Base-by-base conservation (phyloP, 345 rosid genomes). In the Hibiscus syriacus region DNA sequence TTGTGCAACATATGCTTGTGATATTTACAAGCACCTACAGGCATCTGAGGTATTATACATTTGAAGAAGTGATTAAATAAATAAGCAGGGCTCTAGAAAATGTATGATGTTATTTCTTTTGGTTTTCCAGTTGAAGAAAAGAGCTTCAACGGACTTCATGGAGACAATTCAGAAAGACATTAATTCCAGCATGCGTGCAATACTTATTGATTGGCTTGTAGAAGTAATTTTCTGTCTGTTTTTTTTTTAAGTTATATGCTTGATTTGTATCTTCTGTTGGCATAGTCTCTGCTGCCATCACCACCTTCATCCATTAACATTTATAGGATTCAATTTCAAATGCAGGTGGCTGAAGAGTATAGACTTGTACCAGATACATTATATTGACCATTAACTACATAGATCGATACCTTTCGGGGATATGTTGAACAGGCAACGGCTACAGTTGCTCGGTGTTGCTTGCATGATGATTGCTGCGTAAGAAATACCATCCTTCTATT, bases 391-490 rank as follows among this genome's bases (percentile, higher is more conserved):
- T 92, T 59, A 90, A 85, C 86, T 93, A 85, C 79, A 77, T 89
- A 52, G 98, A 93, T 68, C 83, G 97, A 17, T 93, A 88, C 79
- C 92, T 93, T 68, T 88, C 98, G 3, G 97, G 97, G 25, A 89
- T 65, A 71, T 69, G 52, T 84, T 90, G 79, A 84, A 78, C 71
- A 88, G 92, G 75, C 92, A 93, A 55, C 81, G 84, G 46, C 78
- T 93, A 39, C 98, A 93, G 80, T 73, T 93, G 73, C 94, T 93
- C 63, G 97, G 98, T 74, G 89, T 93, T 68, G 80, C 96, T 68
- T 88, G 89, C 83, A 87, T 90, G 96, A 87, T 90, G 94, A 83
- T 93, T 74, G 96, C 98, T 58, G 72, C 97, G 97, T 92, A 79
- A 82, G 96, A 68, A 79, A 59, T 4, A 57, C 48, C 69, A 54